A percentile compares a stretch with the other conserved stretches of the same genome.
phyloP scores from a whole-genome alignment of 148 eudicot genomes.

The Chenopodium suecicum region DNA sequence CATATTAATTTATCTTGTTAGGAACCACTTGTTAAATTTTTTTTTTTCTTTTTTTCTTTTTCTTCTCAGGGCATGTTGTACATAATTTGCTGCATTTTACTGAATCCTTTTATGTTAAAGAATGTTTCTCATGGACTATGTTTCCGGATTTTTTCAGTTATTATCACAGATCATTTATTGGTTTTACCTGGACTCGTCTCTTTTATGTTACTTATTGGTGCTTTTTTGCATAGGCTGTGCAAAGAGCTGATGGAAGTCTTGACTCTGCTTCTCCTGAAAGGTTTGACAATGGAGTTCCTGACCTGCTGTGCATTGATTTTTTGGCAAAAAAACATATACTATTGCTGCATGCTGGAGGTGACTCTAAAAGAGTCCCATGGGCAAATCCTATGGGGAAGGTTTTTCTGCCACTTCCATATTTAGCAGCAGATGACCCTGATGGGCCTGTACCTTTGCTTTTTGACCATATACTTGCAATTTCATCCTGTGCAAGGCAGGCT shows the following conservation, averaged over 20 bases:
- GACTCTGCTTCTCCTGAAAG: constrained; percentile 35
- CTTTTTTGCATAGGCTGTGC: constrained; percentile 38
- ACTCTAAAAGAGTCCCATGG: constrained; percentile 99
- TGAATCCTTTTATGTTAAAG: neutral
- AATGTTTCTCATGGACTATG: neutral
- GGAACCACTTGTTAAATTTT: neutral
- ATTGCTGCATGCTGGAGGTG: constrained; percentile 98
- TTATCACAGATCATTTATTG: neutral
- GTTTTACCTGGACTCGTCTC: neutral
- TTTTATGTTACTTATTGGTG: neutral
- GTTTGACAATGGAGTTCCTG: constrained; percentile 39
- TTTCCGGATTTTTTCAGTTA: neutral
- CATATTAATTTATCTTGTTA: too few relatives aligned
- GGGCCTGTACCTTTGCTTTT: constrained; percentile 96
- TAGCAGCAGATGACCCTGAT: constrained; percentile 95
- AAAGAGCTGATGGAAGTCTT: constrained; percentile 28
- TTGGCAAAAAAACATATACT: constrained; percentile 73
- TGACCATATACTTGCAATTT: constrained; percentile 97
- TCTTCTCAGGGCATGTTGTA: neutral
- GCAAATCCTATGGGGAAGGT: constrained; percentile 99
- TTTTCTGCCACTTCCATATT: constrained; percentile 94
- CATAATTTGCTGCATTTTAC: neutral
- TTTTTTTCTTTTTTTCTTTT: neutral
- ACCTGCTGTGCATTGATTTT: constrained; percentile 36
- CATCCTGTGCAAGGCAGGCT: constrained; percentile 97